Evolutionary conservation across 208 protist genomes (phyloP), one percentile per base, ranked within the genome.

Genomic region (Wallacemonas sp.): DNA sequence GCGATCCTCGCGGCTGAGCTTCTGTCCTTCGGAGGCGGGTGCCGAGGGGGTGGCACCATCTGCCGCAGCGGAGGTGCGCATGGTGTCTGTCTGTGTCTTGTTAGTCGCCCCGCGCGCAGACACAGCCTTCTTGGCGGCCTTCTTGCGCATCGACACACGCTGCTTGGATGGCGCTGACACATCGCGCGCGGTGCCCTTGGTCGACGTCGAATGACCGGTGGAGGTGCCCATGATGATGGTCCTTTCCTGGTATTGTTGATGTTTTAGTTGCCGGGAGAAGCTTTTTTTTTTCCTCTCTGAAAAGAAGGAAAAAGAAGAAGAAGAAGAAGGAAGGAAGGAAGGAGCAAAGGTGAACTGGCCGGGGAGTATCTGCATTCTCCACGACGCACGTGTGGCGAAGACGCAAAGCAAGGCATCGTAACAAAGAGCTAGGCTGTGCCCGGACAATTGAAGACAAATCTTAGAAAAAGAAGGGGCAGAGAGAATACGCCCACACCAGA

Each of bases 41-140:
- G 28, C 36, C 22, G 50, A 10, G 29, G 31, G 5, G 11, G 42
- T 10, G 44, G 44, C 44, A 48, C 44, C 11, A 7, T 48, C 16
- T 18, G 12, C 44, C 44, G 1, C 12, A 18, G 44, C 10, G 0
- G 44, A 49, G 44, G 44, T 22, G 44, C 11, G 8, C 44, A 22
- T 23, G 7, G 10, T 16, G 20, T 7, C 44, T 5, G 44, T n/a
- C n/a, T n/a, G n/a, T n/a, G n/a, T n/a, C n/a, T n/a, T n/a, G n/a
- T n/a, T 20, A n/a, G 49, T 12, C 8, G 49, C 26, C 8, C 16
- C 14, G 28, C 10, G 16, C 4, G 52, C 5, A 7, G 32, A 33
- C 4, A 29, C 36, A 2, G 29, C 52, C 32, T 59, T 59, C 52
- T 59, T 59, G 5, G 52, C 52, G 11, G 52, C 52, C n/a, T 59